These are phyloP conservation scores for Fusarium stilboides DNA, from an alignment of 2,329 filamentous ascomycete genomes.

Conservation along the genomic window DNA sequence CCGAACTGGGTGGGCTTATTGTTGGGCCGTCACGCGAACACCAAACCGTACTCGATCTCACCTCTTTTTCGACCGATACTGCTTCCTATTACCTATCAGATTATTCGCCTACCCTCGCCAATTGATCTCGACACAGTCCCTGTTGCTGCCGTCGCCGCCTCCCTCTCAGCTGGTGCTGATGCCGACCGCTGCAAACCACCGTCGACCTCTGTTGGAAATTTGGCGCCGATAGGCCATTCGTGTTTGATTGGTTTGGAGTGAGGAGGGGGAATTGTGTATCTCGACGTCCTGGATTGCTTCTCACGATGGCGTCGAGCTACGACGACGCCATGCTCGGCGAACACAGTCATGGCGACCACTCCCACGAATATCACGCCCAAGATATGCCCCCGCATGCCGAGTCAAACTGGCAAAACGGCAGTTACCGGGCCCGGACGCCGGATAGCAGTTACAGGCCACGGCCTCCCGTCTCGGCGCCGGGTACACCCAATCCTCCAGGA, in stretches of 20 bases:
- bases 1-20: constrained; percentile 43
- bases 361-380: constrained; percentile 40
- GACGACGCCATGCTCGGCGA: constrained; percentile 60
- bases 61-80: constrained; percentile 32
- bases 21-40: constrained; percentile 52
- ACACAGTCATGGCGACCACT: constrained; percentile 53
- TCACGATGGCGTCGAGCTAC: constrained; percentile 64
- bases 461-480: constrained; percentile 55
- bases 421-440: constrained; percentile 55
- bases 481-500: constrained; percentile 51
- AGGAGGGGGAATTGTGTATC: constrained; percentile 48
- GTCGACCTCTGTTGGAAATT: constrained; percentile 52
- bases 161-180: constrained; percentile 55
- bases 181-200: constrained; percentile 55
- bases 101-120: constrained; percentile 38
- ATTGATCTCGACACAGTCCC: constrained; percentile 49
- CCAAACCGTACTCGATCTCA: constrained; percentile 38
- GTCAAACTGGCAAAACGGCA: constrained; percentile 57
- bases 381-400: constrained; percentile 54
- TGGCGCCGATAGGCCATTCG: constrained; percentile 52
- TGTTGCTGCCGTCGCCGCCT: constrained; percentile 27
- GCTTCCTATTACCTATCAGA: constrained; percentile 38
- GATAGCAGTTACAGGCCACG: constrained; percentile 55
- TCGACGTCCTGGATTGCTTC: constrained; percentile 46
- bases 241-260: constrained; percentile 45